Percentiles rank a stretch among this genome's conserved stretches.
These are phyloP conservation scores for Microdochium trichocladiopsis DNA, from an alignment of 2,329 filamentous ascomycete genomes.

Conservation along the genomic window DNA sequence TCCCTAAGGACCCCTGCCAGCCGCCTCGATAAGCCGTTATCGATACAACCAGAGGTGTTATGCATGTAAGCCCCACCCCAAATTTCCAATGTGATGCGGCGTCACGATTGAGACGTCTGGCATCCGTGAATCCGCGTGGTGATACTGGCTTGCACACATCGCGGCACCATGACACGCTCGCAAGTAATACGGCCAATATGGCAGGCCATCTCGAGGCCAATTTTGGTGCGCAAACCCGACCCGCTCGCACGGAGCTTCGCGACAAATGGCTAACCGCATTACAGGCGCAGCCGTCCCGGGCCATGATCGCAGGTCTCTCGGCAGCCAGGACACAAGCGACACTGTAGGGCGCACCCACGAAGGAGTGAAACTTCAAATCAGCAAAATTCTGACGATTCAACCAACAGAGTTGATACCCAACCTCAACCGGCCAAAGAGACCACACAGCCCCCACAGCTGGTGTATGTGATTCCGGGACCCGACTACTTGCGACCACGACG, in stretches of 20 bases:
- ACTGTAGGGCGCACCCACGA: slow-evolving; percentile 9
- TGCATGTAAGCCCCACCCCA: slow-evolving; percentile 2
- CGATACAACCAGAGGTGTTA: neutral
- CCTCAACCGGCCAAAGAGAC: neutral
- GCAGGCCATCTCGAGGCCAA: slow-evolving; percentile 15
- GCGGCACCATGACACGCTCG: slow-evolving; percentile 18
- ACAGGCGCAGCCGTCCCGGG: slow-evolving; percentile 16
- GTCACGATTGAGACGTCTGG: neutral
- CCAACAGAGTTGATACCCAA: slow-evolving; percentile 6
- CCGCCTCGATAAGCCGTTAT: neutral
- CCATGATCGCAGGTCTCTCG: slow-evolving; percentile 12
- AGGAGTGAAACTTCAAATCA: neutral
- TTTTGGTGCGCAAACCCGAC: slow-evolving; percentile 20
- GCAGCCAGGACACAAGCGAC: slow-evolving; percentile 16
- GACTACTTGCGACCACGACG: neutral
- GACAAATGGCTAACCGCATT: slow-evolving; percentile 7
- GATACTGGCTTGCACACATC: slow-evolving; percentile 10
- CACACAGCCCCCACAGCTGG: slow-evolving; percentile 7
- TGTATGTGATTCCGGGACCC: slow-evolving; percentile 9
- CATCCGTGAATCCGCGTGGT: neutral
- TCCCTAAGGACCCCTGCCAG: neutral
- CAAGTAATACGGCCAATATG: slow-evolving; percentile 19
- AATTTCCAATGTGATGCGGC: slow-evolving; percentile 8
- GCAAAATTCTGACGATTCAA: slow-evolving; percentile 8
- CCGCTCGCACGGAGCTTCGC: neutral